These are phyloP conservation scores for Phalaenopsis hybrid DNA, from an alignment of 116 monocot species.

Conservation along the genomic window DNA sequence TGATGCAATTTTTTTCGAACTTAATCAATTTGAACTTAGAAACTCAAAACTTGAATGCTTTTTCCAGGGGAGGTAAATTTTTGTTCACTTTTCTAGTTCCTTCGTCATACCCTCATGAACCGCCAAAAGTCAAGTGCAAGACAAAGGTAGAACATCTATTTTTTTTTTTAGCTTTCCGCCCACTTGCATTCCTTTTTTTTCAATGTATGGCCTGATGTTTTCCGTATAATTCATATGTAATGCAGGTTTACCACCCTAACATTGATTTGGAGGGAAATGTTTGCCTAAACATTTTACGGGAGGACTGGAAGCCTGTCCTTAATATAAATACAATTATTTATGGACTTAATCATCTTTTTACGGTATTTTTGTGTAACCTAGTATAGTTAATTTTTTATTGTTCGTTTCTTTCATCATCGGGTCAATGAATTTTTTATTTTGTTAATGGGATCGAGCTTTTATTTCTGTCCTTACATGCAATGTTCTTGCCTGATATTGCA, in stretches of 20 bases:
- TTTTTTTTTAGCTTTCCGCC: neutral
- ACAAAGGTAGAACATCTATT: conserved; percentile 58
- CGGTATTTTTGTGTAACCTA: conserved; percentile 35
- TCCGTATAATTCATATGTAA: neutral
- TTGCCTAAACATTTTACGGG: conserved; percentile 92
- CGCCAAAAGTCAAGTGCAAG: conserved; percentile 97
- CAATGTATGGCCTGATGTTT: neutral
- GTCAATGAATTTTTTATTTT: neutral
- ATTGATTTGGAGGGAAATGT: conserved; percentile 99
- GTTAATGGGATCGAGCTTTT: neutral
- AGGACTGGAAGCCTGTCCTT: conserved; percentile 98
- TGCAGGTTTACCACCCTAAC: conserved; percentile 96
- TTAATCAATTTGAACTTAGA: neutral
- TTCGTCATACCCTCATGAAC: conserved; percentile 85
- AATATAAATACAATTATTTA: conserved; percentile 97
- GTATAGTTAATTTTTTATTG: neutral
- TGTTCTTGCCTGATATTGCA: neutral
- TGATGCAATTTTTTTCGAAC: neutral
- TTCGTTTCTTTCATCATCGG: neutral
- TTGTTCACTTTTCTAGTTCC: conserved; percentile 72
- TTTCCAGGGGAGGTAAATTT: conserved; percentile 69
- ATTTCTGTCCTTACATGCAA: neutral
- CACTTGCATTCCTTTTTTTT: neutral
- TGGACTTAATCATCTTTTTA: conserved; percentile 90
- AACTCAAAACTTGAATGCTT: neutral